phyloP scores from a whole-genome alignment of 1,284 basidiomycete species.

The Sanghuangporus weigelae region DNA sequence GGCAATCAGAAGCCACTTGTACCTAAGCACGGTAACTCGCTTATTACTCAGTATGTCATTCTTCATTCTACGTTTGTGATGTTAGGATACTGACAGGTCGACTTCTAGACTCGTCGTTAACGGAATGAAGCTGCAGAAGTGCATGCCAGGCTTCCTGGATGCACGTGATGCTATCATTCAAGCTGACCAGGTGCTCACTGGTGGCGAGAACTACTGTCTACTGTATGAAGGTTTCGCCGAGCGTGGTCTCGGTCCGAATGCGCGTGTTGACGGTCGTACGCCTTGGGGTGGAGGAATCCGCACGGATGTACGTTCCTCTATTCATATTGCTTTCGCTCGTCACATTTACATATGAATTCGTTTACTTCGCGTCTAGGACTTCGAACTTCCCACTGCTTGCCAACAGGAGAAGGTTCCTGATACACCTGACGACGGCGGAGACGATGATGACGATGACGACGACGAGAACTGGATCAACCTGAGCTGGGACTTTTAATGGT shows the following conservation, averaged over 20 bases:
- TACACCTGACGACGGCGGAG: conserved; percentile 23
- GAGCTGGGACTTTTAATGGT: conserved; percentile 11
- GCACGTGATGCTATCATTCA: conserved; percentile 91
- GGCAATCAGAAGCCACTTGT: conserved; percentile 59
- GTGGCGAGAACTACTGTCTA: conserved; percentile 88
- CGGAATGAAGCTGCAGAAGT: conserved; percentile 94
- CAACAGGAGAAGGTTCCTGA: conserved; percentile 23
- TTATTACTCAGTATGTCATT: conserved; percentile 60
- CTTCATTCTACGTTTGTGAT: conserved; percentile 7
- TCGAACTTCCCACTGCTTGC: conserved; percentile 26
- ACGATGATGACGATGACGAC: conserved; percentile 12
- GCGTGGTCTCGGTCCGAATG: conserved; percentile 77
- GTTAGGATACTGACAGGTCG: conserved; percentile 24
- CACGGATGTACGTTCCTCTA: conserved; percentile 36
- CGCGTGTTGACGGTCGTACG: conserved; percentile 68
- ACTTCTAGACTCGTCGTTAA: conserved; percentile 60
- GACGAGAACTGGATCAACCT: conserved; percentile 25
- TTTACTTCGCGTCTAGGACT: conserved; percentile 23
- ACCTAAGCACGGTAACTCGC: conserved; percentile 90
- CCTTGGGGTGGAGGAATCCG: conserved; percentile 94
- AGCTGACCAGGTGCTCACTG: conserved; percentile 88
- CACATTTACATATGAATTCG: conserved; percentile 26
- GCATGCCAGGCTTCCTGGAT: conserved; percentile 87
- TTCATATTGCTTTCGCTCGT: conserved; percentile 26
- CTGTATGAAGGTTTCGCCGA: conserved; percentile 85